Conservation (phyloP, 306 rosid genomes). For the Pyrus betulifolia region DNA sequence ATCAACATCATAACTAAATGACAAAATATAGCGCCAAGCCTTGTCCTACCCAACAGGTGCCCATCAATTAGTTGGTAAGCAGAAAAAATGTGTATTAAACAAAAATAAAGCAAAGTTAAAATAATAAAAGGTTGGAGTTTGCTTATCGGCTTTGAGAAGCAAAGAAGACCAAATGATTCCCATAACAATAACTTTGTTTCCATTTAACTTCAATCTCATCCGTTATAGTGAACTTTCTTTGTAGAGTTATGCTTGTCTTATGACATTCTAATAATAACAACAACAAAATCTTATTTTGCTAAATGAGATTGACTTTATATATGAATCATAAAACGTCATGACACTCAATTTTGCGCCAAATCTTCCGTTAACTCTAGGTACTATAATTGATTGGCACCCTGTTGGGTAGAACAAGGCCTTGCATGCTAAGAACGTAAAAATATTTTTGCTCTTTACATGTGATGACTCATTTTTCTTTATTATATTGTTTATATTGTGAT, state of each 20-base stretch:
- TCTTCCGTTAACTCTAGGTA: no score
- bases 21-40: constrained; percentile 1
- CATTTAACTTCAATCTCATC: not conserved
- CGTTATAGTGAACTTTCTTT: no score
- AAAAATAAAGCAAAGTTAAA: not conserved
- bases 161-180: not conserved
- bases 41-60: not conserved
- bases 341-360: rapidly evolving
- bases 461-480: not conserved
- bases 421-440: not conserved
- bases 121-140: not conserved
- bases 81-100: not conserved
- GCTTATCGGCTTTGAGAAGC: not conserved
- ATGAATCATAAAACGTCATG: no score
- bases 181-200: not conserved
- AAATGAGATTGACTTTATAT: no score
- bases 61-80: not conserved
- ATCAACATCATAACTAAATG: constrained; percentile 11
- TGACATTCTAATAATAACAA: not conserved
- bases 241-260: not conserved
- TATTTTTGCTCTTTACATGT: not conserved
- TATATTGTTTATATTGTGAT: not conserved
- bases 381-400: no score
- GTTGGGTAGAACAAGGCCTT: no score
- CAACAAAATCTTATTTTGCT: no score